Evolutionary conservation across 2,329 filamentous ascomycete species (phyloP), one percentile per base, ranked within the genome.

Genomic region (Colletotrichum sp.): DNA sequence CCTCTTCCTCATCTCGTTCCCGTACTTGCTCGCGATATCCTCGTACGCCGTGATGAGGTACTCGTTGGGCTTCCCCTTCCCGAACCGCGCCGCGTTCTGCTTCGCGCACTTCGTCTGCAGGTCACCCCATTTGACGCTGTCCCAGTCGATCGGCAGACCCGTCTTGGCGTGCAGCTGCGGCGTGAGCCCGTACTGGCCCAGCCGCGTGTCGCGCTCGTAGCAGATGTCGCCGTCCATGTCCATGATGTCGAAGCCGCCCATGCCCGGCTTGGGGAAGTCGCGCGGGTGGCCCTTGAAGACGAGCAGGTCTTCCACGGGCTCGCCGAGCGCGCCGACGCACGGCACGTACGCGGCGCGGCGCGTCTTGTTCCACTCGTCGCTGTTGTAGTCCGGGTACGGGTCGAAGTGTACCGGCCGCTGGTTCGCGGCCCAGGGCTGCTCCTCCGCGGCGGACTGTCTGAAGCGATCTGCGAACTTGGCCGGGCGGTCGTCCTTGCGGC

Each of bases 311-410:
- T 92, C 89, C 13, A 90, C 83, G 63, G 87, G 87, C 73, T 89
- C 86, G 59, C 93, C 93, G 6, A 90, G 85, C 2, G 93, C 92
- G 2, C 94, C 94, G 67, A 90, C 85, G 82, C 94, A 96, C 3
- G 92, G 84, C 7, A 91, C 88, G 79, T 93, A 91, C 67, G 88
- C 82, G 18, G 92, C 93, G 64, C 89, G 87, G 78, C 90, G 90
- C 34, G 85, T 82, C 63, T 85, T 84, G 79, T 87, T 89, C 93
- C 93, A 96, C 16, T 86, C 83, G 5, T 86, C 84, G 67, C 88
- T 90, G 80, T 94, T 93, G 84, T 95, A 95, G 18, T 90, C 86
- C 1, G 94, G 94, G 77, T 95, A 96, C 0, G 94, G 94, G 74
- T 93, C 89, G 83, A 94, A 95, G 21, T 66, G 89, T 86, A 71